Conservation (phyloP, 495 filamentous ascomycete species). For the Tuber aestivum region DNA sequence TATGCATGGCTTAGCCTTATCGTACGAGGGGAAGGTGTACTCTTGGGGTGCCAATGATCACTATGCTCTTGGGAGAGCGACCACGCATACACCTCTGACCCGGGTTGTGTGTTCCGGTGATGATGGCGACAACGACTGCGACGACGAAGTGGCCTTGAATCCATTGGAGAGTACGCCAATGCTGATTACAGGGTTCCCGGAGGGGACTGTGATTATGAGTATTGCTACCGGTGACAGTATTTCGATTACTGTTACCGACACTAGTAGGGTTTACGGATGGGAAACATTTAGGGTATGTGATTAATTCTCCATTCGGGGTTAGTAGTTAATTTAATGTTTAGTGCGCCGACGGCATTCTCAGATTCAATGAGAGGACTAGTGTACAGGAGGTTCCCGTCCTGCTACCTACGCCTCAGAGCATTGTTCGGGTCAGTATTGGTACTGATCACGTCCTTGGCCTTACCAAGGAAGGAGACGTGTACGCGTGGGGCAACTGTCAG, state of each 20-base stretch:
- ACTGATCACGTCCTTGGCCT: slow-evolving; percentile 67
- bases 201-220: slow-evolving; percentile 53
- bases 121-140: too few relatives aligned
- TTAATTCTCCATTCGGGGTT: not conserved
- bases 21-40: slow-evolving; percentile 58
- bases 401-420: slow-evolving; percentile 55
- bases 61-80: slow-evolving; percentile 59
- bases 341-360: slow-evolving; percentile 63
- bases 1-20: slow-evolving; percentile 62
- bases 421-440: slow-evolving; percentile 57
- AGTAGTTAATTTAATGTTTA: slow-evolving; percentile 31
- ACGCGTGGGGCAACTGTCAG: slow-evolving; percentile 65
- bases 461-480: slow-evolving; percentile 58
- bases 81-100: too few relatives aligned
- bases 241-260: slow-evolving; percentile 58
- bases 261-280: slow-evolving; percentile 64
- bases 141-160: slow-evolving; percentile 55
- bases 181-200: too few relatives aligned
- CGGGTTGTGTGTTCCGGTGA: slow-evolving; percentile 51
- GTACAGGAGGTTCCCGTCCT: slow-evolving; percentile 48
- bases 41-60: too few relatives aligned
- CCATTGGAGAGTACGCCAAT: slow-evolving; percentile 56
- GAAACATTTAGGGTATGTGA: slow-evolving; percentile 66
- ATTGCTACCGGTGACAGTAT: slow-evolving; percentile 59
- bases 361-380: slow-evolving; percentile 51